Evolutionary conservation across 2,329 filamentous ascomycete genomes (phyloP).

Genomic region (Xylaria sp.): DNA sequence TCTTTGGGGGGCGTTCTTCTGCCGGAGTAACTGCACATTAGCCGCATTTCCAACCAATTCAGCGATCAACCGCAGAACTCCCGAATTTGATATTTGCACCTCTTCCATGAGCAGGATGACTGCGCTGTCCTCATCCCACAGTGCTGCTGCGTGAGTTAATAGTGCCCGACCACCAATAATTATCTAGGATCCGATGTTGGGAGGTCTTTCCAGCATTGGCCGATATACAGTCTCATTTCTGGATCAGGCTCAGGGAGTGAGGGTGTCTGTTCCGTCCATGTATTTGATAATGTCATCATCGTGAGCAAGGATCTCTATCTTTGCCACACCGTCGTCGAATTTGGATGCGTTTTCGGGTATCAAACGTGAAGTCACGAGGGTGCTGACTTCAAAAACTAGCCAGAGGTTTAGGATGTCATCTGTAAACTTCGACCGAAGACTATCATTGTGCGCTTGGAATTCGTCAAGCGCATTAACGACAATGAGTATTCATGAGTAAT

Average conservation of each 20-base stretch:
- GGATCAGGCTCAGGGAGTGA: slow-evolving; percentile 29
- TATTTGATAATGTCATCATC: slow-evolving; percentile 43
- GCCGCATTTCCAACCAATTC: too few species aligned
- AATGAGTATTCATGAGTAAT: slow-evolving; percentile 35
- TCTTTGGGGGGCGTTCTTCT: not conserved
- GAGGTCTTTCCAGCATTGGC: too few species aligned
- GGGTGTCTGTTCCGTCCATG: slow-evolving; percentile 35
- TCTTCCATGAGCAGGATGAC: too few species aligned
- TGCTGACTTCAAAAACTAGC: slow-evolving; percentile 27
- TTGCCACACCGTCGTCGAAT: slow-evolving; percentile 15
- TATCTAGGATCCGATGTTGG: too few species aligned
- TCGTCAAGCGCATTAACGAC: slow-evolving; percentile 37
- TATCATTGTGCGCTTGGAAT: slow-evolving; percentile 14
- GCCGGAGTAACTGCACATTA: slow-evolving; percentile 33
- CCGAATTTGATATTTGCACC: too few species aligned
- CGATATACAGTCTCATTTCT: too few species aligned
- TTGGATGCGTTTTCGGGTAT: slow-evolving; percentile 32
- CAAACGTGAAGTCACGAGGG: slow-evolving; percentile 36
- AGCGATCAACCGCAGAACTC: too few species aligned
- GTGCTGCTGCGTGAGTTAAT: too few species aligned
- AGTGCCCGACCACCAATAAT: too few species aligned
- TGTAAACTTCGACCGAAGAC: slow-evolving; percentile 16
- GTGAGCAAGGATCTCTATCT: slow-evolving; percentile 43
- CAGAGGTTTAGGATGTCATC: slow-evolving; percentile 29
- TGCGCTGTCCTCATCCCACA: too few species aligned